phyloP scores from a whole-genome alignment of 2,329 filamentous ascomycete species.

The Dothidotthia symphoricarpi region DNA sequence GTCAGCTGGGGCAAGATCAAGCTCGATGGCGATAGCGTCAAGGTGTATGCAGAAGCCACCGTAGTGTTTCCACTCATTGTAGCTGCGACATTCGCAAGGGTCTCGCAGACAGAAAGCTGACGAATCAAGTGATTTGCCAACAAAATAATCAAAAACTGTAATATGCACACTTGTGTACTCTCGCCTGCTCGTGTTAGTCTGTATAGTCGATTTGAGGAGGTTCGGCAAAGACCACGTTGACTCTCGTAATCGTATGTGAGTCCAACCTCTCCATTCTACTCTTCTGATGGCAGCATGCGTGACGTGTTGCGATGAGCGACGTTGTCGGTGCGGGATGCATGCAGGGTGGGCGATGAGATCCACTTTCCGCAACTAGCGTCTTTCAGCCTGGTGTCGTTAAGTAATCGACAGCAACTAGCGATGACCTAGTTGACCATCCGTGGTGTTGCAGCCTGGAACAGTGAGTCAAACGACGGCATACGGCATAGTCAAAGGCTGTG shows the following conservation, averaged over 20 bases:
- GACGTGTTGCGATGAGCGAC: slow-evolving; percentile 4
- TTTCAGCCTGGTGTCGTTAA: slow-evolving; percentile 24
- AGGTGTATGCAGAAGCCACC: slow-evolving; percentile 71
- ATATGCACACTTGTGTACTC: too few relatives aligned
- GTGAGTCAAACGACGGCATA: slow-evolving; percentile 6
- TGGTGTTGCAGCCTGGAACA: slow-evolving; percentile 1
- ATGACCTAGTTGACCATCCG: too few relatives aligned
- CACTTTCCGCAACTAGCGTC: slow-evolving; percentile 16
- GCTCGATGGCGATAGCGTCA: slow-evolving; percentile 79
- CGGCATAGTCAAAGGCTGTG: slow-evolving; percentile 2
- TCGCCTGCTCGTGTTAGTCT: too few relatives aligned
- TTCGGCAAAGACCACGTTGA: too few relatives aligned
- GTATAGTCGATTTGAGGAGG: too few relatives aligned
- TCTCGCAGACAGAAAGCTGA: slow-evolving; percentile 2
- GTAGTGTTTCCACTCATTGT: slow-evolving; percentile 67
- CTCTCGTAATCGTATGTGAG: too few relatives aligned
- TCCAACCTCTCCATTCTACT: too few relatives aligned
- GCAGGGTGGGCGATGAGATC: slow-evolving; percentile 23
- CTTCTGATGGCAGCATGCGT: too few relatives aligned
- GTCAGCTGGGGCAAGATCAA: slow-evolving; percentile 99
- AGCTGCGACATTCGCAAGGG: slow-evolving; percentile 62
- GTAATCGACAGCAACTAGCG: neutral
- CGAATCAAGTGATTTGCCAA: neutral
- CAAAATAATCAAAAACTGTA: neutral
- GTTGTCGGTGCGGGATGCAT: slow-evolving; percentile 17